Conservation (phyloP, 2,329 filamentous ascomycete species). For the Chrysoporthe austroafricana region DNA sequence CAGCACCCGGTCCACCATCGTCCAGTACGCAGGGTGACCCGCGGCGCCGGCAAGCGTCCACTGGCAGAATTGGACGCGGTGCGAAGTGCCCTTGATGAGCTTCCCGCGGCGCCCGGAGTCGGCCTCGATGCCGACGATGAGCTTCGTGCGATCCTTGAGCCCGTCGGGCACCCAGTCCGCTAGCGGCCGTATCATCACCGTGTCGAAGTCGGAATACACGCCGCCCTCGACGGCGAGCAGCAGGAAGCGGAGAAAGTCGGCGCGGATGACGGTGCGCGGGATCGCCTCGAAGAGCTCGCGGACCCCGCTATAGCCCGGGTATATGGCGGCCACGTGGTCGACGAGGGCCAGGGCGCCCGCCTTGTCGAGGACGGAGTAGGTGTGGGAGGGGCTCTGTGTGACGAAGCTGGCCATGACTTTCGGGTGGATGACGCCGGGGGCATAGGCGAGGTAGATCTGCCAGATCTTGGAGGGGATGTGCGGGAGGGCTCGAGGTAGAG, state of each 20-base stretch:
- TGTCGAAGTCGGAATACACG: constrained; percentile 63
- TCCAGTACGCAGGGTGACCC: constrained; percentile 37
- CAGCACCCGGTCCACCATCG: constrained; percentile 37
- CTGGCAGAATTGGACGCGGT: constrained; percentile 41
- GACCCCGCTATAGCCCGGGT: constrained; percentile 20
- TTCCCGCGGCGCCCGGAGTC: constrained; percentile 30
- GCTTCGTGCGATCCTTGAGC: constrained; percentile 29
- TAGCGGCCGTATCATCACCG: constrained; percentile 57
- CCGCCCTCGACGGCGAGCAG: constrained; percentile 41
- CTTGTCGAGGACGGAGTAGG: constrained; percentile 32
- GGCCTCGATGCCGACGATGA: constrained; percentile 41
- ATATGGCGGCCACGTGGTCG: constrained; percentile 28
- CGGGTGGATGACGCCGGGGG: constrained; percentile 16
- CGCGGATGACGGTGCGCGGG: constrained; percentile 25
- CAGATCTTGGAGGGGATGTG: constrained; percentile 34
- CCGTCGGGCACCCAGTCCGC: constrained; percentile 38
- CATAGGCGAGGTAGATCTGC: constrained; percentile 33
- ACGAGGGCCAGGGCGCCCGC: constrained; percentile 29
- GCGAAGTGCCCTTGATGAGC: constrained; percentile 33
- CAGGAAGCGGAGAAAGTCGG: constrained; percentile 38
- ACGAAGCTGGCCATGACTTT: constrained; percentile 29
- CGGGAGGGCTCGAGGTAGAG: constrained; percentile 15
- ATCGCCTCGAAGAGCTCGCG: constrained; percentile 29
- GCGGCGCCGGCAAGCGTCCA: constrained; percentile 42
- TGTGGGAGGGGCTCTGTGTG: constrained; percentile 28